These are phyloP conservation scores for Chenopodium quinoa DNA, from an alignment of 148 eudicot species.

Conservation along the genomic window DNA sequence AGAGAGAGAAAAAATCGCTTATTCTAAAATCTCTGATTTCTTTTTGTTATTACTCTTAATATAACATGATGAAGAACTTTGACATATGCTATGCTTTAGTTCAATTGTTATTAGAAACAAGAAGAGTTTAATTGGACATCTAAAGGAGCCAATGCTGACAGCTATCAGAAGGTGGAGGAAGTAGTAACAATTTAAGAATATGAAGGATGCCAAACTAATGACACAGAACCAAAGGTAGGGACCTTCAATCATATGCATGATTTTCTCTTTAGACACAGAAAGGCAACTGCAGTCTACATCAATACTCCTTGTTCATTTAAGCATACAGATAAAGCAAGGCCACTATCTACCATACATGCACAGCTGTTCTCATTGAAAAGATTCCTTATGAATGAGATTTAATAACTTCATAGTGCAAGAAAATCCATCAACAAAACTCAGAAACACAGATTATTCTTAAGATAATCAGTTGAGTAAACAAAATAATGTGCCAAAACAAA, in stretches of 20 bases:
- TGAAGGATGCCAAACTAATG: not conserved
- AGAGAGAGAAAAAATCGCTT: not conserved
- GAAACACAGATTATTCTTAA: not conserved
- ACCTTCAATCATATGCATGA: not conserved
- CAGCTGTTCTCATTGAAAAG: not conserved
- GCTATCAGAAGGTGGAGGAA: not conserved
- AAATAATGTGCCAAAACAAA: not conserved
- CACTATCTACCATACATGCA: not conserved
- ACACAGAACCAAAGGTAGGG: not conserved
- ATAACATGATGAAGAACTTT: not conserved
- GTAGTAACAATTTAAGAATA: not conserved
- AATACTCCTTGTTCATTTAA: not conserved
- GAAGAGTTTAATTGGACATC: not conserved
- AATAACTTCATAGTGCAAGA: not conserved
- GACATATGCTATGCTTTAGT: not conserved
- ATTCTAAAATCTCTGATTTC: not conserved
- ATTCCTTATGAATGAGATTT: not conserved
- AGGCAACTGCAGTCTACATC: not conserved
- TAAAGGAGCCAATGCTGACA: not conserved
- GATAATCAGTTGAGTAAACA: not conserved
- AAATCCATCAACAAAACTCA: not conserved
- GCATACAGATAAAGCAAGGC: not conserved
- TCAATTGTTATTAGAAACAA: not conserved
- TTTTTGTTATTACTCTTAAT: not conserved
- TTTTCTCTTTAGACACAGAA: not conserved